These are phyloP conservation scores for Vanderwaltozyma verrucispora DNA, from an alignment of 805 yeast genomes.

Conservation along the genomic window DNA sequence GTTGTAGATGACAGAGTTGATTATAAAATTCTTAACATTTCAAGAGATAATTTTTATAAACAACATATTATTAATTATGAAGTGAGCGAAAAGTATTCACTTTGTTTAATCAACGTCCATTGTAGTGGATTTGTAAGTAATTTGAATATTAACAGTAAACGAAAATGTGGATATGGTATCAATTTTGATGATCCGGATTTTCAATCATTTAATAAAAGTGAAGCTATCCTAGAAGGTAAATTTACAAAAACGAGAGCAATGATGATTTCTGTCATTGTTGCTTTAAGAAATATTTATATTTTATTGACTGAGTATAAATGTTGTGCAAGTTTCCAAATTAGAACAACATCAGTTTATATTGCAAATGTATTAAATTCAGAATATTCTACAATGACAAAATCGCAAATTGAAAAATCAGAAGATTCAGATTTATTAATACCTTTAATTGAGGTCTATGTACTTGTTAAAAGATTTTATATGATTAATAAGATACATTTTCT, in stretches of 20 bases:
- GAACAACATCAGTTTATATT: conserved; percentile 65
- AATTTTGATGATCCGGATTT: conserved; percentile 46
- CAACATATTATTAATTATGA: not conserved
- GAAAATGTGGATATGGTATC: conserved; percentile 42
- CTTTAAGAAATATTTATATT: conserved; percentile 35
- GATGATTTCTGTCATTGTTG: conserved; percentile 52
- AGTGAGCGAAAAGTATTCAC: too few relatives aligned
- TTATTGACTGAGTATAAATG: conserved; percentile 10
- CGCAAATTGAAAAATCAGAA: conserved; percentile 24
- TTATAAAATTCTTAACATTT: conserved; percentile 11
- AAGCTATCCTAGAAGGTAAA: conserved; percentile 34
- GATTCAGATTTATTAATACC: conserved; percentile 25
- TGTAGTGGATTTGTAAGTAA: conserved; percentile 68
- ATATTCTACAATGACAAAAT: conserved; percentile 41
- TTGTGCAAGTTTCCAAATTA: conserved; percentile 32
- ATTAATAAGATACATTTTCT: conserved; percentile 14
- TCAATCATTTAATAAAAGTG: conserved; percentile 35
- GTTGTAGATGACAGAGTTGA: conserved; percentile 7
- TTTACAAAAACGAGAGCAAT: conserved; percentile 82
- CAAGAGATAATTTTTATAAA: conserved; percentile 7
- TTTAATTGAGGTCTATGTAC: conserved; percentile 34
- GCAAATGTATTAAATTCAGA: conserved; percentile 47
- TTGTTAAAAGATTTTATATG: conserved; percentile 31
- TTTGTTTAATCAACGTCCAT: conserved; percentile 31
- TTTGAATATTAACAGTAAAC: too few relatives aligned